These are phyloP conservation scores for Alloascoidea africana DNA, from an alignment of 805 yeast species.

Conservation along the genomic window DNA sequence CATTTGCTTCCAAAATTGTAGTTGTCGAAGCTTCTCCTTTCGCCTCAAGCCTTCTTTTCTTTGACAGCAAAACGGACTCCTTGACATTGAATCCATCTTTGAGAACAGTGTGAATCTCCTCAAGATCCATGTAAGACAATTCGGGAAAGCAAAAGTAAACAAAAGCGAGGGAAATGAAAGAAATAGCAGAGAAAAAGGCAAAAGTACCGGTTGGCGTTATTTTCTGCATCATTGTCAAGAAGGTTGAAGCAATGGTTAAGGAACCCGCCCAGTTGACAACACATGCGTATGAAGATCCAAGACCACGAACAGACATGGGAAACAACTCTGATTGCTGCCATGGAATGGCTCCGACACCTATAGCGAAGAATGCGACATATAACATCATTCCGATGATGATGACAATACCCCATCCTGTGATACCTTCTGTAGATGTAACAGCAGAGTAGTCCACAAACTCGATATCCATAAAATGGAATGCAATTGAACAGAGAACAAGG, in stretches of 20 bases:
- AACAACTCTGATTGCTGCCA: conserved; percentile 84
- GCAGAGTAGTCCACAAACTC: conserved; percentile 32
- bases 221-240: conserved; percentile 68
- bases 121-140: conserved; percentile 62
- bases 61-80: conserved; percentile 34
- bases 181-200: conserved; percentile 58
- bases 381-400: conserved; percentile 60
- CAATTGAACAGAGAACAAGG: conserved; percentile 63
- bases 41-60: conserved; percentile 19
- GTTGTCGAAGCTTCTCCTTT: neutral
- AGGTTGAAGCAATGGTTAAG: conserved; percentile 63
- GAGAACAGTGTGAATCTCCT: conserved; percentile 61
- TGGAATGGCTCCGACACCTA: conserved; percentile 80
- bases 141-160: conserved; percentile 72
- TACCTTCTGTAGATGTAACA: conserved; percentile 26
- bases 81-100: conserved; percentile 66
- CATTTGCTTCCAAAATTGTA: neutral
- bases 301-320: conserved; percentile 69
- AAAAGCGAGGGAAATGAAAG: conserved; percentile 43
- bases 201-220: conserved; percentile 81
- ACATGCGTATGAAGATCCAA: conserved; percentile 71
- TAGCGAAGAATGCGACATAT: conserved; percentile 64
- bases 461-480: conserved; percentile 61
- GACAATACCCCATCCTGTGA: conserved; percentile 66
- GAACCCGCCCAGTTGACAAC: conserved; percentile 82